These are phyloP conservation scores for Pezicula rhizophila DNA, from an alignment of 2,329 filamentous ascomycete species.

Conservation along the genomic window DNA sequence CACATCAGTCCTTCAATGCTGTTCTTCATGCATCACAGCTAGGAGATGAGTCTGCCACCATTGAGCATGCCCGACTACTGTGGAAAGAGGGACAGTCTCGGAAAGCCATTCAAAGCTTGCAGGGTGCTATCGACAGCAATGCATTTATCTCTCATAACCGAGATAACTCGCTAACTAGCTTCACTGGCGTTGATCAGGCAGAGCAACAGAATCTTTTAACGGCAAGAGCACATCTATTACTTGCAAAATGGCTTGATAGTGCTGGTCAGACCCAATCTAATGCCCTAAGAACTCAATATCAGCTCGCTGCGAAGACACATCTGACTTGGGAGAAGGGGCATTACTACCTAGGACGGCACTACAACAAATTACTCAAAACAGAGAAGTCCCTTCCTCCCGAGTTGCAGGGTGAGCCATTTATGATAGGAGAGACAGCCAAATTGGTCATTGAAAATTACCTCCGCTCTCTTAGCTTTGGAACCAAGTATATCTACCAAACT, in stretches of 20 bases:
- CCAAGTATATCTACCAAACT: slow-evolving; percentile 94
- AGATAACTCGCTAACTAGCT: slow-evolving; percentile 13
- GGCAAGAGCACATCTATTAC: slow-evolving; percentile 76
- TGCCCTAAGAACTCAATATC: slow-evolving; percentile 75
- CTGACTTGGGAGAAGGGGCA: slow-evolving; percentile 90
- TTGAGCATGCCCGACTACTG: slow-evolving; percentile 86
- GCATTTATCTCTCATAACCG: slow-evolving; percentile 52
- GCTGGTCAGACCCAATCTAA: slow-evolving; percentile 88
- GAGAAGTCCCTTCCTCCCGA: slow-evolving; percentile 71
- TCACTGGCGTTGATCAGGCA: slow-evolving; percentile 14
- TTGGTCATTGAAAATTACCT: slow-evolving; percentile 92
- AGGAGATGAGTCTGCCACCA: slow-evolving; percentile 79
- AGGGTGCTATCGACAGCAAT: slow-evolving; percentile 77
- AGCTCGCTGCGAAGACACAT: slow-evolving; percentile 66
- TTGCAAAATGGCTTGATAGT: slow-evolving; percentile 94
- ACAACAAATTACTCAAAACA: slow-evolving; percentile 90
- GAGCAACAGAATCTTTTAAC: slow-evolving; percentile 53
- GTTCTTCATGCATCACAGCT: slow-evolving; percentile 82
- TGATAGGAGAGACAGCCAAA: slow-evolving; percentile 78
- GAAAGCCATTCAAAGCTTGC: slow-evolving; percentile 87
- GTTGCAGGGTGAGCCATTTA: slow-evolving; percentile 70
- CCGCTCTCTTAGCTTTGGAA: slow-evolving; percentile 78
- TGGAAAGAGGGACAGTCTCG: slow-evolving; percentile 92
- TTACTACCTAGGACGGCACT: slow-evolving; percentile 94
- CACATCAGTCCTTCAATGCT: slow-evolving; percentile 86